phyloP scores from a whole-genome alignment of 371 early-diverging fungal species.

The Syncephalastrum monosporum region DNA sequence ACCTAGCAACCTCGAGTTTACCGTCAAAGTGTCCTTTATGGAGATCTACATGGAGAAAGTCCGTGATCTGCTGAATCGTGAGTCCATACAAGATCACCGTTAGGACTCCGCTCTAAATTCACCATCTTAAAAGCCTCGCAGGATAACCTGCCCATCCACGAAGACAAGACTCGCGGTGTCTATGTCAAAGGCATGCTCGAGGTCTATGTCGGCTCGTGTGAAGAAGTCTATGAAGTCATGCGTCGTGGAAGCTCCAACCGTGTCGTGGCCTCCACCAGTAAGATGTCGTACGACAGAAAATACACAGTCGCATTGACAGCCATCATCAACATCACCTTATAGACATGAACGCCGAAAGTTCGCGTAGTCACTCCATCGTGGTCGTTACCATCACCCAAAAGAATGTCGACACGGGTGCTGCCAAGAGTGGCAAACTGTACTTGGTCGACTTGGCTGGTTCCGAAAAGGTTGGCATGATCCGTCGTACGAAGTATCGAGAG shows the following conservation, averaged over 20 bases:
- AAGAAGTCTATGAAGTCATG: conserved; percentile 95
- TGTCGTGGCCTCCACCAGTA: conserved; percentile 91
- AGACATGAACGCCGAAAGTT: conserved; percentile 98
- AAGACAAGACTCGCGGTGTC: conserved; percentile 92
- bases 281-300: conserved; percentile 11
- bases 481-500: not conserved
- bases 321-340: not conserved
- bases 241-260: conserved; percentile 86
- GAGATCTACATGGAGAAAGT: conserved; percentile 99
- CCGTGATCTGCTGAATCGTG: conserved; percentile 92
- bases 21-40: conserved; percentile 95
- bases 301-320: not conserved
- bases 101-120: not conserved
- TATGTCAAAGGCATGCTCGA: conserved; percentile 95
- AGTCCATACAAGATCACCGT: conserved; percentile 18
- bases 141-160: conserved; percentile 93
- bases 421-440: conserved; percentile 88
- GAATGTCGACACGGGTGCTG: conserved; percentile 86
- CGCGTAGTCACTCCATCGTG: conserved; percentile 97
- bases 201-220: conserved; percentile 89
- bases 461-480: conserved; percentile 72
- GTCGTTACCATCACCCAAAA: conserved; percentile 94
- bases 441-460: conserved; percentile 99
- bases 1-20: conserved; percentile 87
- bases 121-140: conserved; percentile 56